Base-by-base conservation (phyloP, 164 flowering plant genomes). In the Chimonanthus salicifolius region DNA sequence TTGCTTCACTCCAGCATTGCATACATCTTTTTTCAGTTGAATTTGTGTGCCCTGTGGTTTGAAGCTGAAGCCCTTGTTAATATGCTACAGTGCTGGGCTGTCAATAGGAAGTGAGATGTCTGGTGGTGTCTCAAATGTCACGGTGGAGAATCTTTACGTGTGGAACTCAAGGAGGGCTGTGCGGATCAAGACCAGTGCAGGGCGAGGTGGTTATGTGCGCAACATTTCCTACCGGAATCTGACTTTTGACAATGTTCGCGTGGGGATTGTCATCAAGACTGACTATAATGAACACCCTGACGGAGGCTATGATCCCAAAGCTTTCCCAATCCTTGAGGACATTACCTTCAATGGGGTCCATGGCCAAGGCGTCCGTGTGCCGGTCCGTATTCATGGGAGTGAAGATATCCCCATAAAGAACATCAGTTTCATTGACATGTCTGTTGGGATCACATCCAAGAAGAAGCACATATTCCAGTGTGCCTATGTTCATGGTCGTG, bases 61-160 rank as follows among this genome's bases (percentile, higher is more conserved):
- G 10, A 54, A 54, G 33, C 60, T 54, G 60, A 54, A 54, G 60
- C 60, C 60, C 33, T 54, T 13, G 60, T 54, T 54, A 54, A 13
- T 11, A 54, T 9, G 10, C 21, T 69, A 10, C 97, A 95, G 99
- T 80, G 99, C 99, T 58, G 99, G 99, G 4, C 74, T 95, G 77
- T 93, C 99, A 16, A 90, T 95, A 74, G 99, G 99, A 75, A 95
- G 99, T 65, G 98, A 95, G 84, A 95, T 95, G 99, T 95, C 99
- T 16, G 99, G 99, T 69, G 99, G 99, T 3, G 90, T 95, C 47
- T 91, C 94, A 49, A 86, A 93, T 70, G 85, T 95, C 64, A 89
- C 89, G 0, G 89, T 95, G 70, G 98, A 95, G 77, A 92, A 95
- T 76, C 77, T 93, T 66, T 83, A 72, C 49, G 87, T 93, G 1